These are phyloP conservation scores for Backusella morwellensis DNA, from an alignment of 192 early-diverging fungal species.

Conservation along the genomic window DNA sequence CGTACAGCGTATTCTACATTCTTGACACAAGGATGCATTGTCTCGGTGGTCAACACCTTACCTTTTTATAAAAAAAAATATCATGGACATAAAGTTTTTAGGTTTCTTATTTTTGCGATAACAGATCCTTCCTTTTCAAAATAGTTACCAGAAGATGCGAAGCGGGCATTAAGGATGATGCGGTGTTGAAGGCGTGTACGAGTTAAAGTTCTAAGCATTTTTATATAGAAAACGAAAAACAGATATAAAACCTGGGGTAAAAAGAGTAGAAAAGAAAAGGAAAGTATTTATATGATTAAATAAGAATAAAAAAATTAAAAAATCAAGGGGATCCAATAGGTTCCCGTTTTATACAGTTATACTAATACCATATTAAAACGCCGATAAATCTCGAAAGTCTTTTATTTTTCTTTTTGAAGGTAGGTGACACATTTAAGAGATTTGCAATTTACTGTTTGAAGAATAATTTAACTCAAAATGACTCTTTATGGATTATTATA, in stretches of 20 bases:
- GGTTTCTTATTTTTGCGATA: background rate
- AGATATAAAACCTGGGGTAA: background rate
- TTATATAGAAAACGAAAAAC: background rate
- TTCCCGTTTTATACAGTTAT: background rate
- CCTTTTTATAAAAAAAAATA: background rate
- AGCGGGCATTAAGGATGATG: background rate
- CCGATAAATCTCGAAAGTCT: background rate
- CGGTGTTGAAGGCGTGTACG: background rate
- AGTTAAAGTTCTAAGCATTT: background rate
- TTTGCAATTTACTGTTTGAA: conserved; percentile 4
- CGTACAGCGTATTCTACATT: conserved; percentile 94
- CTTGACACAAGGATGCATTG: conserved; percentile 69
- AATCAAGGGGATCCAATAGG: background rate
- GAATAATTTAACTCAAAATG: background rate
- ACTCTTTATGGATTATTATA: background rate
- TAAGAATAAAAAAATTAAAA: background rate
- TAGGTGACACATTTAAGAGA: conserved; percentile 1
- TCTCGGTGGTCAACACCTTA: conserved; percentile 71
- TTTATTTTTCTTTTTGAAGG: conserved; percentile 6
- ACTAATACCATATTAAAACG: background rate
- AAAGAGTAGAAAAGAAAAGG: background rate
- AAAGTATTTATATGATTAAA: background rate
- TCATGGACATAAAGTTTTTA: background rate
- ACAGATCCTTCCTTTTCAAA: background rate
- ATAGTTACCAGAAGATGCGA: background rate